Evolutionary conservation across 176 grass and related monocot species (phyloP), one percentile per base, ranked within the genome.

Genomic region (Metroxylon sagu): DNA sequence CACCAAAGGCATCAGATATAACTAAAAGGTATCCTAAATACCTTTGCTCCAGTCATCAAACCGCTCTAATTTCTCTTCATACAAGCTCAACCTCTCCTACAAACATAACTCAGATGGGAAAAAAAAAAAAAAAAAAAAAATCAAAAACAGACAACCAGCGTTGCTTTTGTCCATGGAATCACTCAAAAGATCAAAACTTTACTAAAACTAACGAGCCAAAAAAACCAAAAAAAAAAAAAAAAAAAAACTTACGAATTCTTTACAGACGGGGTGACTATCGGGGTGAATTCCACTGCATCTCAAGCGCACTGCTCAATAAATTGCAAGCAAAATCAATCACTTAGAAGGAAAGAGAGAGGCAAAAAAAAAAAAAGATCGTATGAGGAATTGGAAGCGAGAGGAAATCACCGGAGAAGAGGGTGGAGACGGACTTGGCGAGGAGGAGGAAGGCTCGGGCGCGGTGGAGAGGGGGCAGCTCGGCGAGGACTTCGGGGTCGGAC

Each of bases 31-130:
- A 21, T 63, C 18, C 50, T 14, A 75, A 59, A 54, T 79, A 98
- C 93, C 81, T 65, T 85, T 98, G 27, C 78, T 73, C 93, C 79
- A 89, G 4, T 83, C 62, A 27, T 89, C 73, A 76, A 80, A 92
- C 25, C 79, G 68, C 62, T 82, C 86, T 74, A 98, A 69, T 66
- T 89, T 92, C 66, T 92, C 87, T 27, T 85, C 75, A 21, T 84
- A 89, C 64, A 98, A 61, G 58, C 71, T 85, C 72, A 98, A 80
- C 65, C 93, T 92, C 61, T 89, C 93, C 87, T 98, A 68, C 50
- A 80, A 72, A 63, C 4, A 67, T 54, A 76, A 63, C 25, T 50
- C 65, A 26, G 26, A 19, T 31, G 28, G 17, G 21, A 23, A 21
- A 26, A 26, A 56, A 30, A 30, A 18, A 60, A 56, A 30, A 30